Evolutionary conservation across 1,284 basidiomycete species (phyloP).

Genomic region (Sanghuangporus weigelae): DNA sequence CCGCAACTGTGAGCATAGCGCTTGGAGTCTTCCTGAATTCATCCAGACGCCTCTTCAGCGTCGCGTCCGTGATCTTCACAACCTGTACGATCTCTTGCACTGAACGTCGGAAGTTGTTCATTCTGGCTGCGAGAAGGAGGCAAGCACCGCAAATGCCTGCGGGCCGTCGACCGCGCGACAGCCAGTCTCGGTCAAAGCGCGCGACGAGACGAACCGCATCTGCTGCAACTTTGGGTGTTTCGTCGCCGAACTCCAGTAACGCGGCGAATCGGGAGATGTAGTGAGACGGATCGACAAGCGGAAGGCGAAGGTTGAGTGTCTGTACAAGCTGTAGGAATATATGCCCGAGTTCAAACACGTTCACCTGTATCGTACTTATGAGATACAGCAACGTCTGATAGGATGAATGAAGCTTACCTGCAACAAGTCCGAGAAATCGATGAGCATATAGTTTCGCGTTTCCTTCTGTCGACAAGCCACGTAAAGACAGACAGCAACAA

Average conservation of each 20-base stretch:
- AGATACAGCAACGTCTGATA: constrained; percentile 1
- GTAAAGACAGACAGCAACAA: constrained; percentile 94
- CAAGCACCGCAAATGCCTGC: constrained; percentile 98
- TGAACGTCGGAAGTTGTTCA: constrained; percentile 95
- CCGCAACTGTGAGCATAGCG: constrained; percentile 81
- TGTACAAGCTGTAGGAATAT: constrained; percentile 94
- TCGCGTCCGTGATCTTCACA: constrained; percentile 96
- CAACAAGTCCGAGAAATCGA: constrained; percentile 93
- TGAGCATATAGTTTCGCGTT: constrained; percentile 92
- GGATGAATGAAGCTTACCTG: constrained; percentile 44
- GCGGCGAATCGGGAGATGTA: constrained; percentile 96
- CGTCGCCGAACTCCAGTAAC: constrained; percentile 95
- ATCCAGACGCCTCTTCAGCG: constrained; percentile 89
- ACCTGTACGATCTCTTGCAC: constrained; percentile 97
- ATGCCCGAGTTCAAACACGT: constrained; percentile 96
- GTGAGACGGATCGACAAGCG: constrained; percentile 93
- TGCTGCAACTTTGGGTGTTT: constrained; percentile 86
- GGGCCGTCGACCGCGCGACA: constrained; percentile 91
- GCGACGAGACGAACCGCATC: constrained; percentile 94
- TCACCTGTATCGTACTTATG: constrained; percentile 56
- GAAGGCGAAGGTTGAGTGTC: constrained; percentile 82
- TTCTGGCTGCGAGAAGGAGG: constrained; percentile 90
- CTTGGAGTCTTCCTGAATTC: constrained; percentile 93
- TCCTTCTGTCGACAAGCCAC: constrained; percentile 91
- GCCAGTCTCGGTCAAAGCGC: constrained; percentile 97